Base-by-base conservation (phyloP, 2,329 filamentous ascomycete genomes). In the Colletotrichum sublineola region DNA sequence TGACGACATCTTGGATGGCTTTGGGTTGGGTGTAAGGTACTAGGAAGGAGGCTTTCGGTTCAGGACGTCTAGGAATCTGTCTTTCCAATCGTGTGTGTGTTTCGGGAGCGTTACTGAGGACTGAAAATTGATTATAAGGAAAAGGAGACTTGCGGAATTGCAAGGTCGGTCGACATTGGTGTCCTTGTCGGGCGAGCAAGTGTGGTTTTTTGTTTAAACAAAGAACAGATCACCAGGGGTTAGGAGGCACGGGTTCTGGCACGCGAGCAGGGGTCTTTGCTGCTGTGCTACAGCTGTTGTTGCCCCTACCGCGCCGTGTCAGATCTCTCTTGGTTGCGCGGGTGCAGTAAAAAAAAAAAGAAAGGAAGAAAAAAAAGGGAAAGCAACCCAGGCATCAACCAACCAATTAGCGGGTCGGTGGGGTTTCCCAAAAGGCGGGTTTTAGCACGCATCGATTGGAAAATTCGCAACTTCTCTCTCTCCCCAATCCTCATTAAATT, bases 1-100 rank as follows among this genome's bases (percentile, higher is more conserved):
- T 73, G 94, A 93, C 80, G 93, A 93, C 93, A 95, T 94, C 65
- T 82, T 89, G 79, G n/a, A 29, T 62, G 12, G 24, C 40, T 31
- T 62, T 33, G 31, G 18, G 29, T 31, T 61, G 55, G 50, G n/a
- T 18, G 18, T 36, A 20, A 44, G 20, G 11, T 24, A 14, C 33
- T 33, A 15, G 11, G n/a, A 52, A 8, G 61, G 8, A 33, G 38
- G 46, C 61, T 44, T 42, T 20, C 33, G 53, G 15, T 60, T 62
- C 48, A 52, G 8, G n/a, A 33, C 20, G 60, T 52, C 14, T 48
- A 46, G 36, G 36, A 8, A 31, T 20, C 14, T 15, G 15, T 68
- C 38, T 62, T 8, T 15, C 6, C 24, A 5, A 15, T 24, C 12
- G n/a, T 29, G 12, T 11, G 40, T 7, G 40, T 7, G 55, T 1